Evolutionary conservation across 139 green algal species (phyloP).

Genomic region (Chlorella sorokiniana): DNA sequence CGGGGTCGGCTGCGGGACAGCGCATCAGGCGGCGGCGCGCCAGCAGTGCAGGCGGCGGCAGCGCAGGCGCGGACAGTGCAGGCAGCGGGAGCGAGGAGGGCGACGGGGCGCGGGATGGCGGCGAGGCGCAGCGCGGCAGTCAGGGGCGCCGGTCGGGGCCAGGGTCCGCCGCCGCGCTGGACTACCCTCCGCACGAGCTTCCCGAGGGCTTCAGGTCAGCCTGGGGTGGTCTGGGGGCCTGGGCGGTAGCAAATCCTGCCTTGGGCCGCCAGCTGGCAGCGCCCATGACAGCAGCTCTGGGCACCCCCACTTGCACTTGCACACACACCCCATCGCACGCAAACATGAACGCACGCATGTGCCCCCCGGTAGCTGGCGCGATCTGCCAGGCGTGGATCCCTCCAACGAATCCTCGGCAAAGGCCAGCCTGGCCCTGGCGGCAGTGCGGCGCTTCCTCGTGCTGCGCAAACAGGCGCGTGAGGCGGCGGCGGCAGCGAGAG

Average conservation of each 20-base stretch:
- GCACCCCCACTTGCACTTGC: background rate
- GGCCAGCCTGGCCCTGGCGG: slow-evolving; percentile 2
- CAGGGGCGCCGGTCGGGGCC: background rate
- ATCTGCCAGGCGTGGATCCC: slow-evolving; percentile 30
- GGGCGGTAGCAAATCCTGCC: background rate
- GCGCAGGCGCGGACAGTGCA: background rate
- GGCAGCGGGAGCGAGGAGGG: background rate
- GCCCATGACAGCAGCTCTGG: background rate
- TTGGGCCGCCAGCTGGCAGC: background rate
- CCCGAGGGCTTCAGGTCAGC: slow-evolving; percentile 14
- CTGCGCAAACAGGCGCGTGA: slow-evolving; percentile 12
- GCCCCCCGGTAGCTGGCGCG: slow-evolving; percentile 7
- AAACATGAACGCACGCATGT: too few relatives aligned
- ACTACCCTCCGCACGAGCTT: slow-evolving; percentile 9
- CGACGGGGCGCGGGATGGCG: background rate
- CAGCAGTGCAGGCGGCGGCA: background rate
- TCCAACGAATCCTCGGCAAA: background rate
- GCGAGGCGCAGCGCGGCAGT: too few relatives aligned
- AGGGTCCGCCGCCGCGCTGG: background rate
- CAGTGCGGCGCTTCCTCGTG: slow-evolving; percentile 34
- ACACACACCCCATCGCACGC: too few relatives aligned
- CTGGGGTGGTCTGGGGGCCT: too few relatives aligned
- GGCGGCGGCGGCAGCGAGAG: background rate
- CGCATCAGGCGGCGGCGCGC: too few relatives aligned
- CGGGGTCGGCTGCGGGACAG: too few relatives aligned